Conservation (phyloP, 2,329 filamentous ascomycete species). For the Endocalyx cinctus region DNA sequence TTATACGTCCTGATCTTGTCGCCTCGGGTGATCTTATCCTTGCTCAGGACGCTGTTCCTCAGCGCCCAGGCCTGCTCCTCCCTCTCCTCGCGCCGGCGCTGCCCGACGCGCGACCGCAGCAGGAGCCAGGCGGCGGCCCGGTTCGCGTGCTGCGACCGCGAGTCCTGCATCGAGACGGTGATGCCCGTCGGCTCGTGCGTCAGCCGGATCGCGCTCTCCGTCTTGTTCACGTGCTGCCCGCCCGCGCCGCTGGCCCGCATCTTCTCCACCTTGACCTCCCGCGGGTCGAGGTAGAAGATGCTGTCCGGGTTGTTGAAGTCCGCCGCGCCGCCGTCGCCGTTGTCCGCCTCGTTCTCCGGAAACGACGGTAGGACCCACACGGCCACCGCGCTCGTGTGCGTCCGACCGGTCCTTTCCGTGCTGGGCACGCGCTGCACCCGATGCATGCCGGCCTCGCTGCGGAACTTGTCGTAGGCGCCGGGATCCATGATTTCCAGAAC, state of each 20-base stretch:
- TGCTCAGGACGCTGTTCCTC: constrained; percentile 72
- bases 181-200: constrained; percentile 87
- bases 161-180: constrained; percentile 88
- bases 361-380: constrained; percentile 90
- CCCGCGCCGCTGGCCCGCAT: constrained; percentile 91
- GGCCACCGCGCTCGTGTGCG: constrained; percentile 87
- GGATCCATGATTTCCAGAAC: constrained; percentile 75
- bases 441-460: constrained; percentile 90
- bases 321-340: constrained; percentile 42
- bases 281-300: constrained; percentile 83
- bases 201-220: constrained; percentile 88
- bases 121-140: constrained; percentile 82
- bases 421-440: constrained; percentile 89
- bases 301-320: constrained; percentile 80
- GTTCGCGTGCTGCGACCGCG: constrained; percentile 84
- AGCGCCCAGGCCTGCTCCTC: constrained; percentile 75
- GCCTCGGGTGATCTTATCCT: constrained; percentile 78
- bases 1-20: constrained; percentile 97
- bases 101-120: constrained; percentile 75
- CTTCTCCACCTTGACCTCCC: constrained; percentile 78
- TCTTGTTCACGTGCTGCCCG: constrained; percentile 98
- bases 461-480: constrained; percentile 76
- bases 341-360: constrained; percentile 48
- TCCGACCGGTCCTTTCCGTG: constrained; percentile 86
- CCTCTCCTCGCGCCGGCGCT: constrained; percentile 71